These are phyloP conservation scores for Leccinellum rugosiceps DNA, from an alignment of 768 basidiomycete species.

Conservation along the genomic window DNA sequence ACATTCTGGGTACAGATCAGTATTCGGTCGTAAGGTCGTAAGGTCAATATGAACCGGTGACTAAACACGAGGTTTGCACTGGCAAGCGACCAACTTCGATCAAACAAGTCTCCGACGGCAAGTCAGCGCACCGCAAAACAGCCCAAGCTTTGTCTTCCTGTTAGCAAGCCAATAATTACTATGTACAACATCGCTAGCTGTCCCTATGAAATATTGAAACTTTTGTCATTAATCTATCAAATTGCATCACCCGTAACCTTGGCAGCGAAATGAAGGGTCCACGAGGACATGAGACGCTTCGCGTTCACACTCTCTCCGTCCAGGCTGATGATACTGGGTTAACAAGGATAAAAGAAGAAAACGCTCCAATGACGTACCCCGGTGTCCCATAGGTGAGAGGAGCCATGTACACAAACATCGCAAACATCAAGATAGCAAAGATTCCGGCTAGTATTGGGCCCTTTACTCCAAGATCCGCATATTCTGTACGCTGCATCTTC, in stretches of 20 bases:
- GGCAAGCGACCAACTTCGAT: not conserved
- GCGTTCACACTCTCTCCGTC: slow-evolving; percentile 82
- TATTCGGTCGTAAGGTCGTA: slow-evolving; percentile 11
- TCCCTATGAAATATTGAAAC: slow-evolving; percentile 9
- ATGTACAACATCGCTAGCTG: slow-evolving; percentile 17
- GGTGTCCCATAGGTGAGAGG: slow-evolving; percentile 97
- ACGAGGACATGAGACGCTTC: slow-evolving; percentile 78
- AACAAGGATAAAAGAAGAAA: slow-evolving; percentile 6
- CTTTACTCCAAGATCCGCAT: slow-evolving; percentile 74
- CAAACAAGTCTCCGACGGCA: not conserved
- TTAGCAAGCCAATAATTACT: slow-evolving; percentile 19
- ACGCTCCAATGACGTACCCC: slow-evolving; percentile 55
- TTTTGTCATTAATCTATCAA: slow-evolving; percentile 14
- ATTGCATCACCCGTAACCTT: slow-evolving; percentile 49
- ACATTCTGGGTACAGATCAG: slow-evolving; percentile 48
- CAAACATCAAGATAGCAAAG: slow-evolving; percentile 59
- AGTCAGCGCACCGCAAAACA: not conserved
- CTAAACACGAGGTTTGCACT: not conserved
- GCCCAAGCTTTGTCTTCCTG: slow-evolving; percentile 1
- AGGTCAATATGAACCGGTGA: slow-evolving; percentile 6
- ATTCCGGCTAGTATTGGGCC: slow-evolving; percentile 62
- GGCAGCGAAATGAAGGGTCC: slow-evolving; percentile 92
- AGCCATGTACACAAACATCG: slow-evolving; percentile 69
- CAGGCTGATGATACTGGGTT: slow-evolving; percentile 49
- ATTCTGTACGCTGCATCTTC: slow-evolving; percentile 47